Evolutionary conservation across 2,329 filamentous ascomycete species (phyloP).

Genomic region (Aspergillus pseudoterreus): DNA sequence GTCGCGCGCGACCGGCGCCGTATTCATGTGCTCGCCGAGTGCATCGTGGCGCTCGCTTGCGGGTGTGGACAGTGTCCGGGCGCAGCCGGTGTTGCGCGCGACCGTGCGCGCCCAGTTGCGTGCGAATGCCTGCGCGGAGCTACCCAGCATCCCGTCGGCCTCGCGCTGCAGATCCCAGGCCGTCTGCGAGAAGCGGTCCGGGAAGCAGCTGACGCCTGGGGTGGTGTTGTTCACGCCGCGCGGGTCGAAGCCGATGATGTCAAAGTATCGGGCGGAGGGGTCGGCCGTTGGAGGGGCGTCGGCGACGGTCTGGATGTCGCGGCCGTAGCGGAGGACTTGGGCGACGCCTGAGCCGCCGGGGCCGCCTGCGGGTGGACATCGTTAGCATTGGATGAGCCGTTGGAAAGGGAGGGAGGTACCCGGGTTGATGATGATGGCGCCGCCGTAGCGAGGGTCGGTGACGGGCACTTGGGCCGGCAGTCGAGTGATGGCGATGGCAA

Average conservation of each 20-base stretch:
- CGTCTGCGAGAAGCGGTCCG: conserved; percentile 23
- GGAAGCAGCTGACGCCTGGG: conserved; percentile 40
- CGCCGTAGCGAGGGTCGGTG: conserved; percentile 44
- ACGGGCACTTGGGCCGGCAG: conserved; percentile 42
- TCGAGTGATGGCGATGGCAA: conserved; percentile 46
- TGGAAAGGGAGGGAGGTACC: conserved; percentile 14
- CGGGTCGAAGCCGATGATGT: conserved; percentile 45
- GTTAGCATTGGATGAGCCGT: conserved; percentile 3
- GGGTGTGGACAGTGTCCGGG: conserved; percentile 18
- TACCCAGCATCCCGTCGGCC: conserved; percentile 35
- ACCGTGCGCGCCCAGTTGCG: conserved; percentile 31
- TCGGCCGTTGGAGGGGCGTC: conserved; percentile 25
- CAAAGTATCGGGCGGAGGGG: conserved; percentile 28
- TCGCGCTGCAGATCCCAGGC: conserved; percentile 34
- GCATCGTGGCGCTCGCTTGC: conserved; percentile 17
- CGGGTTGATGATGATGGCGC: conserved; percentile 48
- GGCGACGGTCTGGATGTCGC: conserved; percentile 34
- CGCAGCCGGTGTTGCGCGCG: conserved; percentile 32
- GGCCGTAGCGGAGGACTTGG: conserved; percentile 30
- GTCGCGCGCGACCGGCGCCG: conserved; percentile 31
- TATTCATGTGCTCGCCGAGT: conserved; percentile 32
- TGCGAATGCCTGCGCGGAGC: conserved; percentile 23
- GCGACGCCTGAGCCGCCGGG: conserved; percentile 44
- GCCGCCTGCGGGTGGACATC: conserved; percentile 26
- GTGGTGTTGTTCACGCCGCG: conserved; percentile 42